Percentiles rank a stretch among this genome's conserved stretches.
Evolutionary conservation across 805 yeast genomes (phyloP).

Genomic region (Metschnikowia cerradonensis): DNA sequence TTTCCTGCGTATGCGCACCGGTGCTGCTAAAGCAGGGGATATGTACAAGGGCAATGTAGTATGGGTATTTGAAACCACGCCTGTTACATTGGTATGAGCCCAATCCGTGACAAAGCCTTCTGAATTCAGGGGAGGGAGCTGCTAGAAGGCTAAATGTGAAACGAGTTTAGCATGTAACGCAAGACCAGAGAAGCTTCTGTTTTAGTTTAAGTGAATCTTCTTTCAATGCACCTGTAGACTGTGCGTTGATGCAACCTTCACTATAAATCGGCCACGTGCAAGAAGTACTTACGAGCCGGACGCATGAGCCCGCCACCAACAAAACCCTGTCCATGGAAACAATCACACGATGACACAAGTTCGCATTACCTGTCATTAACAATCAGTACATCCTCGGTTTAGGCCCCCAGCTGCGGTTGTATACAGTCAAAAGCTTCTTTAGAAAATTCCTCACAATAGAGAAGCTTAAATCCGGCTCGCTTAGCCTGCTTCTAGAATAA

Average conservation of each 20-base stretch:
- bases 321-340: not conserved
- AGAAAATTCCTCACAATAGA: not conserved
- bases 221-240: not conserved
- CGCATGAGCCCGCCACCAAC: not conserved
- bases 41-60: not conserved
- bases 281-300: not conserved
- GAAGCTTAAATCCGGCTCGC: not conserved
- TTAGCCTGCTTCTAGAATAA: not conserved
- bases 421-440: not conserved
- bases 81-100: not conserved
- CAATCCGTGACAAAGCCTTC: not conserved
- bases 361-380: too few species aligned
- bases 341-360: not conserved
- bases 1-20: too few species aligned
- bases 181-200: not conserved
- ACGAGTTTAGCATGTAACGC: not conserved
- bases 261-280: not conserved
- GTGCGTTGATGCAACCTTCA: not conserved
- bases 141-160: not conserved
- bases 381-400: too few species aligned
- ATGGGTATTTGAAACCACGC: not conserved
- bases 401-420: not conserved
- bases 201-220: not conserved
- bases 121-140: not conserved
- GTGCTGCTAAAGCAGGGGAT: not conserved